Evolutionary conservation across 371 early-diverging fungal genomes (phyloP), one percentile per base, ranked within the genome.

Genomic region (Mortierella sp.): DNA sequence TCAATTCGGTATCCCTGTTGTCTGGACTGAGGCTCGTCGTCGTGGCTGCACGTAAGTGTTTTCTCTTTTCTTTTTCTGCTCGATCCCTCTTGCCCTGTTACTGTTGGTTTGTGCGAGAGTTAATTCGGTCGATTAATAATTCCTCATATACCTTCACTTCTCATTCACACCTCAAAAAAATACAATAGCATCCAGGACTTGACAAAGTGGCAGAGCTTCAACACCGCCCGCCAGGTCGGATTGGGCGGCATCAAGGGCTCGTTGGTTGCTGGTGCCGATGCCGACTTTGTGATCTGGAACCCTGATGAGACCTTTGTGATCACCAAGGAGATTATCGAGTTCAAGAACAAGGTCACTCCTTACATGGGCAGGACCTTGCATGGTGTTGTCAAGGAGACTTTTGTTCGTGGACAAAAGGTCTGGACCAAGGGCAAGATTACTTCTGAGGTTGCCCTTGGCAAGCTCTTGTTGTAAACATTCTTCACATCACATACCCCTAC

Each of bases 311-410:
- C 89, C 10, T 94, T 91, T 84, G 88, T 81, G 13, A 89, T 96
- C 47, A 78, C 75, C 50, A 84, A 84, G 76, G 88, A 91, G 73
- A 92, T 92, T 72, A 91, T 96, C 63, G 94, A 95, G 79, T 96
- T 96, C 84, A 94, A 95, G 86, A 95, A 96, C 88, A 96, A 95
- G 89, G 89, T 95, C 24, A 95, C 95, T 7, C 96, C 96, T 11
- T 96, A 96, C 83, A 88, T 92, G 82, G 95, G 94, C 26, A 89
- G 90, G 71, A 80, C 83, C 0, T 86, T 95, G 73, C 88, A 92
- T 57, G 96, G 96, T 50, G 88, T 89, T 13, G 94, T 96, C 50
- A 91, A 93, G 88, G 91, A 92, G 77, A 95, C 96, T 26, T 89
- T 95, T 74, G 90, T 95, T n/a, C 94, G 96, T 72, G 96, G 96